Percentiles rank a stretch among this genome's conserved stretches.
These are phyloP conservation scores for Hyphopichia pseudoburtonii DNA, from an alignment of 1,139 yeast genomes.

Conservation along the genomic window DNA sequence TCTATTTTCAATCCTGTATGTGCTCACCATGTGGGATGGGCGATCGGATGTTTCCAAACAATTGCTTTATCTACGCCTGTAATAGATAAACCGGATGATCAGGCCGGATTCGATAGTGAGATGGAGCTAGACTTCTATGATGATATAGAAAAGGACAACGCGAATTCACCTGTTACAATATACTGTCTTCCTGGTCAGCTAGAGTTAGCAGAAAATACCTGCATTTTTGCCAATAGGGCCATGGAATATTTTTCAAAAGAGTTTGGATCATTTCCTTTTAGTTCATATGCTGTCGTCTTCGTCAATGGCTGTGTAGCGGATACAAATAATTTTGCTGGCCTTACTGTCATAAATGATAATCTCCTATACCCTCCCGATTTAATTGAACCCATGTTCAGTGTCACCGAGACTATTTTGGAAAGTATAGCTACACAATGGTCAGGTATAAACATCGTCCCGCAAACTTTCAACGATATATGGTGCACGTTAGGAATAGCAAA, in stretches of 20 bases:
- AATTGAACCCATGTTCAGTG: conserved; percentile 75
- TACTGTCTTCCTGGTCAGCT: conserved; percentile 59
- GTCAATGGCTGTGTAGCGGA: conserved; percentile 57
- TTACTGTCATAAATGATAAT: conserved; percentile 63
- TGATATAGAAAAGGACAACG: conserved; percentile 31
- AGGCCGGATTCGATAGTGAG: conserved; percentile 40
- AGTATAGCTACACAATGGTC: conserved; percentile 90
- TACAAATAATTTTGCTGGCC: conserved; percentile 70
- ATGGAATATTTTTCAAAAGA: conserved; percentile 83
- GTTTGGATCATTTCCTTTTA: conserved; percentile 91
- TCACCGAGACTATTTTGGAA: conserved; percentile 67
- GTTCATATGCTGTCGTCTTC: conserved; percentile 76
- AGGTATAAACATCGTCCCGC: conserved; percentile 87
- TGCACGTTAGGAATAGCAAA: conserved; percentile 82
- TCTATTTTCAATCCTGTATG: conserved; percentile 84
- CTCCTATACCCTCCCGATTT: conserved; percentile 73
- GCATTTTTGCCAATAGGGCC: conserved; percentile 73
- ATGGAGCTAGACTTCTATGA: conserved; percentile 29
- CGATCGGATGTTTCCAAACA: conserved; percentile 81
- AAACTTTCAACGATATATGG: conserved; percentile 85
- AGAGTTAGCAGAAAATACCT: conserved; percentile 67
- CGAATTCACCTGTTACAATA: conserved; percentile 52
- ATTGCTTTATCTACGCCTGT: conserved; percentile 34
- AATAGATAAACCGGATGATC: conserved; percentile 38
- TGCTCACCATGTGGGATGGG: conserved; percentile 97